These are phyloP conservation scores for Hypoxylon perforatum DNA, from an alignment of 495 filamentous ascomycete species.

Conservation along the genomic window DNA sequence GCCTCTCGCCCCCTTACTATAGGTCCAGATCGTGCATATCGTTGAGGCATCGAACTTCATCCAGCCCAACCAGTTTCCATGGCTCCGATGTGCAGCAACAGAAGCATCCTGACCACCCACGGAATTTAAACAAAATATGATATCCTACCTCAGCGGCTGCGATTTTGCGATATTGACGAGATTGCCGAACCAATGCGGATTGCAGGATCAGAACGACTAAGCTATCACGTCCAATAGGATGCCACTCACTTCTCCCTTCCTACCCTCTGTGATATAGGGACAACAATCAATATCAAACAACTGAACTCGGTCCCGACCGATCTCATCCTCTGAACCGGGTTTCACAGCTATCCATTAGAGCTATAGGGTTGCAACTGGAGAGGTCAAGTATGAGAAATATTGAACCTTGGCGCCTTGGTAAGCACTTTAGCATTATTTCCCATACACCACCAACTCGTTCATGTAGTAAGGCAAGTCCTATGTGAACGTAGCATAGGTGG, in stretches of 20 bases:
- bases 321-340: neutral
- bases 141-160: neutral
- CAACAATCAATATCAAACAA: constrained; percentile 21
- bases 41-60: constrained; percentile 24
- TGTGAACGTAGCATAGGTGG: constrained; percentile 1
- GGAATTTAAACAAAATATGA: constrained; percentile 17
- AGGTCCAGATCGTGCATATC: constrained; percentile 17
- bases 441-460: constrained; percentile 2
- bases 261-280: constrained; percentile 3
- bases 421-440: constrained; percentile 2
- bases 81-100: constrained; percentile 7
- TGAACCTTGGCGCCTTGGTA: constrained; percentile 1
- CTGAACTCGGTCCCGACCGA: constrained; percentile 22
- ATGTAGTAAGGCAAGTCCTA: neutral
- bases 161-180: constrained; percentile 31
- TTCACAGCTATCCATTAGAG: constrained; percentile 7
- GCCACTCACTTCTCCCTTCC: neutral
- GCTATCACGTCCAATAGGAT: constrained; percentile 17
- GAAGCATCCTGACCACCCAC: neutral
- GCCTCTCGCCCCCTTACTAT: constrained; percentile 5
- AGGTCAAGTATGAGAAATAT: constrained; percentile 8
- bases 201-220: constrained; percentile 22
- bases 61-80: neutral
- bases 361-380: constrained; percentile 5
- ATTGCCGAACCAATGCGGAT: constrained; percentile 35